Conservation (phyloP, 768 basidiomycete species). For the Tricholoma matsutake region DNA sequence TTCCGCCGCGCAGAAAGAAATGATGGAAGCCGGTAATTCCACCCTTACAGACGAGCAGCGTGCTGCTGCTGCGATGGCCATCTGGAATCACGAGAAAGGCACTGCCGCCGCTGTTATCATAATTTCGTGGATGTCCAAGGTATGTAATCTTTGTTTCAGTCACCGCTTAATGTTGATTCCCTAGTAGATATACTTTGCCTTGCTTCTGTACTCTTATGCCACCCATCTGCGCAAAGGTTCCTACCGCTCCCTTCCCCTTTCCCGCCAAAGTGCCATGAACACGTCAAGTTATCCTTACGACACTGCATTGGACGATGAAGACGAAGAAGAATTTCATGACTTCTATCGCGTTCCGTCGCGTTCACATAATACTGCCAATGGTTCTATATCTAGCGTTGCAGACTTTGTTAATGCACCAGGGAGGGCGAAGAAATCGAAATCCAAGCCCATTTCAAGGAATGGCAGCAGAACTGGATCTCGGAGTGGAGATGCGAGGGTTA, state of each 20-base stretch:
- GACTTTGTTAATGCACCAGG: conserved; percentile 61
- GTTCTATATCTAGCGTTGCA: conserved; percentile 52
- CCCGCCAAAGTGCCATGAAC: conserved; percentile 38
- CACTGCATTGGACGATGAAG: conserved; percentile 36
- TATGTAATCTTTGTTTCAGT: conserved; percentile 30
- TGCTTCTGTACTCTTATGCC: conserved; percentile 90
- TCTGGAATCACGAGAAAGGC: conserved; percentile 91
- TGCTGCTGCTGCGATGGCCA: conserved; percentile 64
- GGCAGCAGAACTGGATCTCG: conserved; percentile 18
- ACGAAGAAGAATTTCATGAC: conserved; percentile 64
- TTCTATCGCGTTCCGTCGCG: conserved; percentile 66
- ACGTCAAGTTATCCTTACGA: conserved; percentile 35
- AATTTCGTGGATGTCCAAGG: conserved; percentile 87
- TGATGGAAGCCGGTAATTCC: conserved; percentile 61
- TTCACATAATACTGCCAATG: conserved; percentile 34
- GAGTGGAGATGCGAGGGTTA: conserved; percentile 30
- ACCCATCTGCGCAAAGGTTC: conserved; percentile 88
- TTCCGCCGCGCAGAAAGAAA: conserved; percentile 83
- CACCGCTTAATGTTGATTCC: conserved; percentile 5
- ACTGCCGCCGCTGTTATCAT: conserved; percentile 74
- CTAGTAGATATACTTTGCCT: conserved; percentile 85
- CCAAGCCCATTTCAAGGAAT: conserved; percentile 10
- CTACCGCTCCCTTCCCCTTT: conserved; percentile 75
- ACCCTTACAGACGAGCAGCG: conserved; percentile 65
- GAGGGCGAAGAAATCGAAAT: conserved; percentile 10